A percentile compares a stretch with the other conserved stretches of the same genome.
phyloP scores from a whole-genome alignment of 148 eudicot species.

The Persicaria tinctoria region DNA sequence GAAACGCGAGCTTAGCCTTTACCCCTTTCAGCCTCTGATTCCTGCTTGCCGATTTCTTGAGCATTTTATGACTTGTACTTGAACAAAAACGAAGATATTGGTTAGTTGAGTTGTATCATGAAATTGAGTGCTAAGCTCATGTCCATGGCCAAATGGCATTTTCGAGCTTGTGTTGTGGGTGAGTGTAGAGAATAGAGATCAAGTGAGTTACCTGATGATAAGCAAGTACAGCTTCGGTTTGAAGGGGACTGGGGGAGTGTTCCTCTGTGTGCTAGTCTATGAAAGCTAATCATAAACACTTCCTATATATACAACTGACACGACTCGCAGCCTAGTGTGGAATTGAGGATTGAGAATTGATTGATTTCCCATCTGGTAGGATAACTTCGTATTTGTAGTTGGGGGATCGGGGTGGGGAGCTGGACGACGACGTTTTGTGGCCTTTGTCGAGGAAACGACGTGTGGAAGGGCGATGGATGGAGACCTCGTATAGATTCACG shows the following conservation, averaged over 20 bases:
- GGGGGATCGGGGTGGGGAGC: not conserved
- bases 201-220: slow-evolving; percentile 13
- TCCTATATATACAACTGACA: not conserved
- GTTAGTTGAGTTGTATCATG: slow-evolving; percentile 1
- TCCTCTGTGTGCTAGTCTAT: slow-evolving; percentile 5
- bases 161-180: not conserved
- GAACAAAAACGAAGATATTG: not conserved
- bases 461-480: not conserved
- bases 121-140: not conserved
- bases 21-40: slow-evolving; percentile 19
- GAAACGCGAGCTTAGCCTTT: slow-evolving; percentile 14
- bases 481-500: slow-evolving; percentile 5
- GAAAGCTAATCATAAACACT: slow-evolving; percentile 6
- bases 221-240: not conserved
- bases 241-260: not conserved
- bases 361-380: too few relatives aligned
- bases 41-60: slow-evolving; percentile 16
- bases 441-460: not conserved
- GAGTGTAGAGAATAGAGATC: not conserved
- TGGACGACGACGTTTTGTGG: not conserved
- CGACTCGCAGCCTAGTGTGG: not conserved
- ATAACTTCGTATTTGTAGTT: not conserved
- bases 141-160: too few relatives aligned
- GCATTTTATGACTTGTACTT: slow-evolving; percentile 1
- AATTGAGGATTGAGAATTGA: not conserved